Conservation (phyloP, 2,329 filamentous ascomycete species). For the Cordyceps cicadae region DNA sequence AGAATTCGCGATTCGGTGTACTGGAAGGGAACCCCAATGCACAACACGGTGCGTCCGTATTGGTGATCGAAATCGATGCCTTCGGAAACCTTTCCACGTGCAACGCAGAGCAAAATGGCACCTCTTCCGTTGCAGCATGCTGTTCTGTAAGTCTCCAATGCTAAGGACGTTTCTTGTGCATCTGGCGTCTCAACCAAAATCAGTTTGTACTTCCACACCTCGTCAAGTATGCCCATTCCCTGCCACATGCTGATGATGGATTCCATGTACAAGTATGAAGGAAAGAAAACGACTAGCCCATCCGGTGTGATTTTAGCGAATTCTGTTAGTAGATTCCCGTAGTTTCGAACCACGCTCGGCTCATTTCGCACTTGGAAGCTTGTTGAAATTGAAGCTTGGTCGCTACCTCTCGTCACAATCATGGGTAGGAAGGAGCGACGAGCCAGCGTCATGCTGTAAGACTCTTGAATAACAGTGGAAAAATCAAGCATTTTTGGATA, state of each 20-base stretch:
- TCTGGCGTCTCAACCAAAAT: constrained; percentile 97
- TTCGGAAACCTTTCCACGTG: constrained; percentile 92
- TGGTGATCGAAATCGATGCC: constrained; percentile 99
- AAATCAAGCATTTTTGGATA: constrained; percentile 99
- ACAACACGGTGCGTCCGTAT: constrained; percentile 90
- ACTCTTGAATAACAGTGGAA: constrained; percentile 85
- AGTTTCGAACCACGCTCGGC: constrained; percentile 93
- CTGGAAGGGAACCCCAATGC: constrained; percentile 95
- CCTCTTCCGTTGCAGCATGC: constrained; percentile 96
- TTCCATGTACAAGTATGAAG: constrained; percentile 98
- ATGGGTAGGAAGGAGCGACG: constrained; percentile 93
- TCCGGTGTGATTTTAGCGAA: constrained; percentile 95
- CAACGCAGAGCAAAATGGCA: constrained; percentile 87
- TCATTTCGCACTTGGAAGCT: constrained; percentile 95
- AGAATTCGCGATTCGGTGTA: constrained; percentile 97
- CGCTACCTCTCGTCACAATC: constrained; percentile 91
- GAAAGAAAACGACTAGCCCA: constrained; percentile 98
- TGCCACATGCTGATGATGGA: constrained; percentile 99
- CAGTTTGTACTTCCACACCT: constrained; percentile 98
- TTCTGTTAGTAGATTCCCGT: constrained; percentile 85
- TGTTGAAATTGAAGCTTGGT: constrained; percentile 87
- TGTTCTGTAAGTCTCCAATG: constrained; percentile 91
- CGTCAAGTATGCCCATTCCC: constrained; percentile 93
- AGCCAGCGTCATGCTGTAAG: constrained; percentile 93
- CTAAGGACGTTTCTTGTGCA: constrained; percentile 91